These are phyloP conservation scores for Pachysandra terminalis DNA, from an alignment of 164 flowering plant genomes.

Conservation along the genomic window DNA sequence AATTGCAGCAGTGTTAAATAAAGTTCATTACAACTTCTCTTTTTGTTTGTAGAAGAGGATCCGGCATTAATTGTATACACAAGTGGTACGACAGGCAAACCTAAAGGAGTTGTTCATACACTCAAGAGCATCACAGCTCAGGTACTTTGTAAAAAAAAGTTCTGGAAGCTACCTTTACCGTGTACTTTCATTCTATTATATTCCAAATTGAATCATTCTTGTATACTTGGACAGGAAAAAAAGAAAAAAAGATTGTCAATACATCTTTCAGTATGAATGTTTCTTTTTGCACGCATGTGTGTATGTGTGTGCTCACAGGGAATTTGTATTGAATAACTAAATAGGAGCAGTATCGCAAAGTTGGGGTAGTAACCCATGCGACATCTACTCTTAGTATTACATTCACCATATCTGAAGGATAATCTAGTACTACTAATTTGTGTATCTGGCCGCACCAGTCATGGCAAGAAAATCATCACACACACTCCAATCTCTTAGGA, in stretches of 20 bases:
- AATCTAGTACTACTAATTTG: too few relatives aligned
- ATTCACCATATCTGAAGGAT: too few relatives aligned
- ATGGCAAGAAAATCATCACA: too few relatives aligned
- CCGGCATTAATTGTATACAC: constrained; percentile 90
- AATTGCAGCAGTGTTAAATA: neutral
- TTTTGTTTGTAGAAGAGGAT: constrained; percentile 46
- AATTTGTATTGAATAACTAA: too few relatives aligned
- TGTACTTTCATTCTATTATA: neutral
- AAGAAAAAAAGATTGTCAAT: neutral
- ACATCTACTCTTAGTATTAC: too few relatives aligned
- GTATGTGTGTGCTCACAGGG: neutral
- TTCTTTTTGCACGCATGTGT: too few relatives aligned
- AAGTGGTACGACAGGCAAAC: constrained; percentile 99
- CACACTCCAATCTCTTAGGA: too few relatives aligned
- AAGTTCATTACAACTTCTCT: constrained; percentile 2
- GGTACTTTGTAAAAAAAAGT: constrained; percentile 35
- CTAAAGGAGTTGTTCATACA: constrained; percentile 98
- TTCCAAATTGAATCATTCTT: too few relatives aligned
- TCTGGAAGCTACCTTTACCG: neutral
- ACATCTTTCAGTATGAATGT: too few relatives aligned
- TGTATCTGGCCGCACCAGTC: too few relatives aligned
- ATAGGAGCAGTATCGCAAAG: too few relatives aligned
- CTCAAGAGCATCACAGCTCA: constrained; percentile 77
- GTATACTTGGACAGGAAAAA: neutral
- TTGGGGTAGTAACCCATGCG: too few relatives aligned